Evolutionary conservation across 2,329 filamentous ascomycete species (phyloP), one percentile per base, ranked within the genome.

Genomic region (Akanthomyces uredinophilus): DNA sequence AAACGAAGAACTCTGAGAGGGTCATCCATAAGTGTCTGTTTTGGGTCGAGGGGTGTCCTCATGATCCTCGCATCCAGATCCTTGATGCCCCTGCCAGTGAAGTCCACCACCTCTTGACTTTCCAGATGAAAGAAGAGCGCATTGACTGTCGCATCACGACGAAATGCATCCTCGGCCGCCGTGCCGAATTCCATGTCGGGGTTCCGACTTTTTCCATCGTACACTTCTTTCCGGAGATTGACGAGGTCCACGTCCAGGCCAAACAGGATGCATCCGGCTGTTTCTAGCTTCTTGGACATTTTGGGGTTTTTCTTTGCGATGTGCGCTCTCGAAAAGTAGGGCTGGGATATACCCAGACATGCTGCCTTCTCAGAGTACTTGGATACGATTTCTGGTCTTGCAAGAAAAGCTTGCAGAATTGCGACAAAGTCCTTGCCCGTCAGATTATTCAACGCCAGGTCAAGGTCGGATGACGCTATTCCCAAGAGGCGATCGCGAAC

Each of bases 221-320:
- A 67, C 3, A 65, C 60, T 44, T 67, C 65, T 43, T 66, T 67
- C 1, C 65, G 62, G 16, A 67, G 55, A 47, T 67, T 67, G 11
- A 66, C 65, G n/a, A 67, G 8, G 49, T 67, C 65, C 16, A 66
- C 47, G 4, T 67, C 64, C 16, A 67, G 22, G n/a, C 65, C 64
- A 43, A 67, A 67, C 2, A 66, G 35, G 32, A 39, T 62, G 2
- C 63, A 63, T 2, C 61, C 61, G 22, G 65, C 63, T 1, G 65
- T 66, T 52, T 67, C 65, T 14, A 67, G 63, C 41, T 63, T 47
- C 60, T 66, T 67, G 16, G 61, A 59, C 57, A 60, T 67, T 6
- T 61, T 37, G 18, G 47, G 43, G 11, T 67, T 67, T 18, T 44
- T 54, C 29, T 65, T 56, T 7, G 62, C 60, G 18, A 64, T 64